Base-by-base conservation (phyloP, 768 basidiomycete species). In the Boletus pseudopeckii region DNA sequence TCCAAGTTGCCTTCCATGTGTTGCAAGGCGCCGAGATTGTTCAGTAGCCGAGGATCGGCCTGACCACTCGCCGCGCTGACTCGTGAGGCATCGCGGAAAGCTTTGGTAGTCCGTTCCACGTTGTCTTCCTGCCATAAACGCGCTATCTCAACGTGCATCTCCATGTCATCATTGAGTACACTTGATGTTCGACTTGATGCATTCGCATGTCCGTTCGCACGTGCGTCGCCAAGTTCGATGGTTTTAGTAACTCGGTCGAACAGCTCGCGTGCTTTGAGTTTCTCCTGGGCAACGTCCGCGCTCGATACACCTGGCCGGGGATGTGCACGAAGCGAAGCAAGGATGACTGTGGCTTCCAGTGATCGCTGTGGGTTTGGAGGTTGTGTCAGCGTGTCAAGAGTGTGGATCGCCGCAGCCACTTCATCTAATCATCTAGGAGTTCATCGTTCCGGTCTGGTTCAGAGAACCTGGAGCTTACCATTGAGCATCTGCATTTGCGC, bases 101-200 rank as follows among this genome's bases (percentile, higher is more conserved):
- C 88, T 54, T 79, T 83, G 5, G 81, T 74, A 50, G 88, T 85
- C 47, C 86, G 83, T 26, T 90, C 90, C 14, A 86, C 58, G 64
- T 78, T 85, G 54, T 94, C 90, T 4, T 80, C 85, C 62, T 90
- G 88, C 90, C 93, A 98, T 50, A 97, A 69, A 43, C 85, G 82
- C 11, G 92, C 92, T 55, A 98, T 85, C 68, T 98, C 95, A n/a
- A 86, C 73, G 59, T 92, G 88, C 80, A 98, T 83, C 55, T 96
- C 90, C 48, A 88, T 74, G 63, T 99, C 96, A 14, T 89, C 83
- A 0, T 76, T 76, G 45, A 93, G 78, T 20, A 75, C 79, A 20
- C 81, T 77, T 6, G 84, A 74, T 3, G 74, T 56, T 56, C 74
- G 75, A 50, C 63, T 73, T 2, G 61, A 28, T 2, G 45, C 17